phyloP scores from a whole-genome alignment of 192 early-diverging fungal genomes.

The Chytriomyces sp. region DNA sequence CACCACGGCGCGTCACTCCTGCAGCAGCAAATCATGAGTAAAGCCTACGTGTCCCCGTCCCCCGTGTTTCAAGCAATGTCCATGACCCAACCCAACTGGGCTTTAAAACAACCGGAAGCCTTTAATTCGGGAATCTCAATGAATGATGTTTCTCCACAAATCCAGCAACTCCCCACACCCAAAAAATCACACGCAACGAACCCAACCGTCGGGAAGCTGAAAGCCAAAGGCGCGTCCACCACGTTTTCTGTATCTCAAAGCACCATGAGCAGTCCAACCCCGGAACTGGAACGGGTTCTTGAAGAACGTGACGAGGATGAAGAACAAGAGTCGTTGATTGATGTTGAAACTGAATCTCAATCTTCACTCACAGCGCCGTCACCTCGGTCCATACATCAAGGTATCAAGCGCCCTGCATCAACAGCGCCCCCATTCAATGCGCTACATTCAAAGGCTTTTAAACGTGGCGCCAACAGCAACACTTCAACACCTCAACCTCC shows the following conservation, averaged over 20 bases:
- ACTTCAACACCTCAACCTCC: not conserved
- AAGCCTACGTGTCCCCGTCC: not conserved
- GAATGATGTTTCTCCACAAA: not conserved
- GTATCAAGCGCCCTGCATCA: no score
- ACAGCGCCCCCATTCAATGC: not conserved
- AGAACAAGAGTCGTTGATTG: no score
- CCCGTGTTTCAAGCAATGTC: not conserved
- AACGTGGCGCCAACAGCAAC: not conserved
- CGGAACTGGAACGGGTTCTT: not conserved
- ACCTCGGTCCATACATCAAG: no score
- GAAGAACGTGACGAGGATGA: not conserved
- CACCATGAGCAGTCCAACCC: constrained; percentile 5
- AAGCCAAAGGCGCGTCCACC: not conserved
- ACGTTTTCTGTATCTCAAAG: not conserved
- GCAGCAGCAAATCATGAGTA: constrained; percentile 1
- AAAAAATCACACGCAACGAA: not conserved
- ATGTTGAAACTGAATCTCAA: no score
- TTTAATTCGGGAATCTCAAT: not conserved
- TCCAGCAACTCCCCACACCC: not conserved
- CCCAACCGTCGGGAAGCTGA: constrained; percentile 1
- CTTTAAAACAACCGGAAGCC: no score
- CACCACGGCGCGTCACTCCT: not conserved
- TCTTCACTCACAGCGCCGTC: no score
- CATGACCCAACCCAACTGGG: no score
- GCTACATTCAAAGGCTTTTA: not conserved